These are phyloP conservation scores for Gryganskiella cystojenkinii DNA, from an alignment of 192 early-diverging fungal species.

Conservation along the genomic window DNA sequence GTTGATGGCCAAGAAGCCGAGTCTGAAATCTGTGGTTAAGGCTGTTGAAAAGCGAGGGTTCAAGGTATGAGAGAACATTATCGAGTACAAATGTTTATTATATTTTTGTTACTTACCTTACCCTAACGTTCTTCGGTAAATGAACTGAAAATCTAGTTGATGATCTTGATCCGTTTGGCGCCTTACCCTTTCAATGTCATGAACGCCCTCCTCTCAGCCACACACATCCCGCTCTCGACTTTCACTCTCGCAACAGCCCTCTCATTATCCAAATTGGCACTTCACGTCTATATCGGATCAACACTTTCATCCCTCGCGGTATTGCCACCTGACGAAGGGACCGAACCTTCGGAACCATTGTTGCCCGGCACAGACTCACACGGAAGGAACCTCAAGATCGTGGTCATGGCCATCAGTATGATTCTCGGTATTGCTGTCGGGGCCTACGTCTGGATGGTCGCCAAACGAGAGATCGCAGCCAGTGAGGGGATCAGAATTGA, in stretches of 20 bases:
- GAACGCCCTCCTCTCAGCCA: slow-evolving; percentile 67
- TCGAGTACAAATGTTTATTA: too few species aligned
- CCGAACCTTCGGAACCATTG: background rate
- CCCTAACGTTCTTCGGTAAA: background rate
- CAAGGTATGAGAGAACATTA: slow-evolving; percentile 57
- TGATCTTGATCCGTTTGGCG: slow-evolving; percentile 73
- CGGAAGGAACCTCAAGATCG: slow-evolving; percentile 35
- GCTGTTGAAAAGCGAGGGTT: slow-evolving; percentile 74
- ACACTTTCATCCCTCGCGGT: slow-evolving; percentile 62
- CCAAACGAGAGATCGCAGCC: slow-evolving; percentile 56
- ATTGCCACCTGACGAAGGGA: slow-evolving; percentile 3
- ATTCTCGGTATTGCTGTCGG: slow-evolving; percentile 58
- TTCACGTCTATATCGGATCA: slow-evolving; percentile 72
- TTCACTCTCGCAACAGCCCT: slow-evolving; percentile 66
- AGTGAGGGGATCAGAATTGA: slow-evolving; percentile 45
- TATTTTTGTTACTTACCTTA: too few species aligned
- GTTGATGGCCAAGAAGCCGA: slow-evolving; percentile 58
- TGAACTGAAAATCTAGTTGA: slow-evolving; percentile 54
- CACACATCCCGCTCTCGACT: slow-evolving; percentile 58
- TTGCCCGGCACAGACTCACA: background rate
- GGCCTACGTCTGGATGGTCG: slow-evolving; percentile 59
- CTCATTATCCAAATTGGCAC: slow-evolving; percentile 63
- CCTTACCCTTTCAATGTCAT: slow-evolving; percentile 80
- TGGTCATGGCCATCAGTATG: slow-evolving; percentile 40
- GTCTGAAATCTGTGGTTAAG: slow-evolving; percentile 61